Evolutionary conservation across 2,329 filamentous ascomycete genomes (phyloP), one percentile per base, ranked within the genome.

Genomic region (Aphanocladium album): DNA sequence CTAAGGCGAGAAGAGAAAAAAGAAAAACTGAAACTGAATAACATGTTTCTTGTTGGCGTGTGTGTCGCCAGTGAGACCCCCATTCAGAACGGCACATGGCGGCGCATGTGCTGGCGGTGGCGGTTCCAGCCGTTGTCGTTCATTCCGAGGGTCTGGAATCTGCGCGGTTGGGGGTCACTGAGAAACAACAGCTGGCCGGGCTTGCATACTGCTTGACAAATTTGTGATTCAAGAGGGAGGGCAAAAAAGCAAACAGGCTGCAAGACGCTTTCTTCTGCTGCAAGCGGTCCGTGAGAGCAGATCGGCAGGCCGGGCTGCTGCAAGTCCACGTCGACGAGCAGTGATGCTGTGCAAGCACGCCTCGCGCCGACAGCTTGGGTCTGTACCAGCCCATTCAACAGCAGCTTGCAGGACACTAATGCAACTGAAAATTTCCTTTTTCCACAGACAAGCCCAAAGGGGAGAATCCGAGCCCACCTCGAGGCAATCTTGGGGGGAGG

Each of bases 281-380:
- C 27, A 21, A 46, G 21, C 4, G 49, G 49, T 37, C n/a, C 23
- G 43, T 23, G 16, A 49, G 46, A n/a, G 37, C 33, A 53, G 55
- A 41, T 39, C 33, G 55, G n/a, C 45, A 41, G n/a, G 9, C 30
- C 19, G 23, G 51, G 43, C 25, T 19, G 30, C 25, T n/a, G n/a
- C n/a, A 50, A 17, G 30, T 6, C 27, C 53, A 35, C 21, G 52
- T 35, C 17, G 25, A 50, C 17, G 33, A 14, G 51, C 46, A 12
- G 21, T 19, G 5, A 16, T 53, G 25, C 30, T 14, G 30, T 23
- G 19, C 7, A 41, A 25, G 39, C 16, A 53, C 23, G 39, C 57
- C 43, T 52, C 25, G 57, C 47, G 39, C 57, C 57, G 50, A 53
- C 57, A 53, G 57, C 41, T 43, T 54, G 57, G 49, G 27, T 60